These are phyloP conservation scores for Entomortierella parvispora DNA, from an alignment of 192 early-diverging fungal species.

Conservation along the genomic window DNA sequence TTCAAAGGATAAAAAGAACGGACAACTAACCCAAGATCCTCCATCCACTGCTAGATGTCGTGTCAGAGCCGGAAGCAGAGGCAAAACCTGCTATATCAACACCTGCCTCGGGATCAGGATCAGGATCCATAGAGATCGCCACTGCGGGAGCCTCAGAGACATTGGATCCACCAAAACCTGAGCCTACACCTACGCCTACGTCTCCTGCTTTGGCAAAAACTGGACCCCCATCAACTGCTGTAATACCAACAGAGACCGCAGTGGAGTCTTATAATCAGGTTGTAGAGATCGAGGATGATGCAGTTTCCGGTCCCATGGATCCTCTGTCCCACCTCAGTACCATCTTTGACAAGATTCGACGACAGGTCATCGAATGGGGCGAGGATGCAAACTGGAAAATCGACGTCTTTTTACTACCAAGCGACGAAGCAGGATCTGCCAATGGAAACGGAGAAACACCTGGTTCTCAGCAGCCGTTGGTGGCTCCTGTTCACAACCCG, in stretches of 20 bases:
- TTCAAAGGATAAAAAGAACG: neutral
- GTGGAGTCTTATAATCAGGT: neutral
- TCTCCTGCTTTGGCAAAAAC: neutral
- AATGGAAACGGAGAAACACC: neutral
- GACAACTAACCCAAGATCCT: neutral
- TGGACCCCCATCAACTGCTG: neutral
- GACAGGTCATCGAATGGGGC: conserved; percentile 50
- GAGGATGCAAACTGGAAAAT: conserved; percentile 53
- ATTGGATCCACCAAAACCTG: neutral
- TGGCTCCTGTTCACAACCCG: neutral
- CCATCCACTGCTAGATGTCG: neutral
- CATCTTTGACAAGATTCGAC: conserved; percentile 51
- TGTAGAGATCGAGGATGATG: conserved; percentile 5
- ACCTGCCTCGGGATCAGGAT: no score
- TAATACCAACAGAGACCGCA: neutral
- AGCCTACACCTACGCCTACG: neutral
- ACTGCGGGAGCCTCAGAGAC: no score
- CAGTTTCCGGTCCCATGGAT: conserved; percentile 23
- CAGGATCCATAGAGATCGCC: no score
- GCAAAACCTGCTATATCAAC: no score
- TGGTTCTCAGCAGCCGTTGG: neutral
- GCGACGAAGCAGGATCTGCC: conserved; percentile 18
- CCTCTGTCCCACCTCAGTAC: conserved; percentile 39
- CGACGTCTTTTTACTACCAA: conserved; percentile 47
- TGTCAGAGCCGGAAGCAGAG: neutral